Base-by-base conservation (phyloP, 2,329 filamentous ascomycete species). In the Penicillium sp. region DNA sequence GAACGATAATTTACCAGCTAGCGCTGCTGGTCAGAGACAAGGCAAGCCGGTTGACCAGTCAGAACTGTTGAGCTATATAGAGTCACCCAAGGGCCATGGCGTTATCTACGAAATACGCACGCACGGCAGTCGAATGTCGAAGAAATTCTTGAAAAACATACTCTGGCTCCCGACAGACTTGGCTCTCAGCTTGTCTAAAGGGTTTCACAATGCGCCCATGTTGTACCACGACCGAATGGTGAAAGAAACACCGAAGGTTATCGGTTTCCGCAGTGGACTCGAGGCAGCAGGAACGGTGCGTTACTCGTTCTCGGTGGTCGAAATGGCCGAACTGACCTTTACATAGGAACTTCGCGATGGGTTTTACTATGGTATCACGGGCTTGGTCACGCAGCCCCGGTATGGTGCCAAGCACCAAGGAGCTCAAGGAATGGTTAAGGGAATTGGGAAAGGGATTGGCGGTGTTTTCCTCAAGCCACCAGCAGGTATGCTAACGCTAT, bases 151-250 rank as follows among this genome's bases (percentile, higher is more conserved):
- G 9, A 83, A 82, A 9, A 86, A 89, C 4, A 85, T 90, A 6
- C 80, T 93, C 58, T 92, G 89, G 66, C 88, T 87, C 5, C 92
- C 92, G 0, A 88, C 95, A 81, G 90, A 95, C 69, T 88, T 96
- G 58, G 89, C 89, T 39, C 76, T 96, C 38, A 89, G 89, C 1
- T 75, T 96, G 26, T 89, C 92, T 0, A 89, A 89, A 70, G 92
- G 92, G 0, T 95, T 96, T 69, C 88, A 93, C 69, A 96, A 96
- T 67, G 87, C 89, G 8, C 92, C 92, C 0, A 87, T 85, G 62
- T 78, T 96, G 1, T 96, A 96, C 68, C 89, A 92, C 38, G 92
- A 95, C 65, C 86, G 89, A 2, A 92, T 86, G 1, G 85, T 96
- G 0, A 84, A 91, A 9, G 86, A 88, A 11, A 78, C 83, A 1